Evolutionary conservation across 2,329 filamentous ascomycete species (phyloP), one percentile per base, ranked within the genome.

Genomic region (Helotiales sp.): DNA sequence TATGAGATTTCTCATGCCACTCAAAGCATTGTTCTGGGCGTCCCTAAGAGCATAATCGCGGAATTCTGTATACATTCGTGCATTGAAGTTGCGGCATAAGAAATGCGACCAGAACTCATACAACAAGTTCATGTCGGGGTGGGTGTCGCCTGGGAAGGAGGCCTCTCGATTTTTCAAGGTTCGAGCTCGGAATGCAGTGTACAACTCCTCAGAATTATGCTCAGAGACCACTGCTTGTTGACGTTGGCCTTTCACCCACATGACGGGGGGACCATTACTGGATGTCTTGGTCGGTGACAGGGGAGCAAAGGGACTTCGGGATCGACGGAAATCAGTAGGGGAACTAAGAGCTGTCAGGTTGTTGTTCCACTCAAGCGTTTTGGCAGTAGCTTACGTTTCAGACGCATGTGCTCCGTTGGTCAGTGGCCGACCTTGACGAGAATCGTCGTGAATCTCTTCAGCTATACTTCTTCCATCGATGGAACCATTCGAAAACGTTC

Each of bases 81-180:
- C 78, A 72, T 92, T 89, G 80, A 92, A 91, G 74, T 89, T 87
- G 67, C 84, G 80, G 62, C 85, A 81, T 62, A 92, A 79, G 69
- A 89, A 90, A 71, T 88, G 83, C 19, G 85, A 84, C 87, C 88
- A 92, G 75, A 90, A 90, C 63, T 85, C 81, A 75, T 91, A 91
- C 29, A 90, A 80, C 58, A 84, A 79, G 69, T 84, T 80, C 79
- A 88, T 86, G 67, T 85, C 80, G 59, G 78, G 75, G 49, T 82
- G 80, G 36, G 71, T 73, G 55, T 78, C 72, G 47, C 73, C 71
- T 17, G 66, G 31, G 25, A 70, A 61, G 31, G 72, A 71, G 5
- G 60, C 53, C 31, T 70, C 67, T 55, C 78, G 72, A 57, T 75
- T 63, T 27, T 73, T 70, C 36, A 80, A 66, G 2, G 75, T 76